Percentiles rank a stretch among this genome's conserved stretches.
Evolutionary conservation across 2,329 filamentous ascomycete genomes (phyloP).

Genomic region (Aureobasidium sp.): DNA sequence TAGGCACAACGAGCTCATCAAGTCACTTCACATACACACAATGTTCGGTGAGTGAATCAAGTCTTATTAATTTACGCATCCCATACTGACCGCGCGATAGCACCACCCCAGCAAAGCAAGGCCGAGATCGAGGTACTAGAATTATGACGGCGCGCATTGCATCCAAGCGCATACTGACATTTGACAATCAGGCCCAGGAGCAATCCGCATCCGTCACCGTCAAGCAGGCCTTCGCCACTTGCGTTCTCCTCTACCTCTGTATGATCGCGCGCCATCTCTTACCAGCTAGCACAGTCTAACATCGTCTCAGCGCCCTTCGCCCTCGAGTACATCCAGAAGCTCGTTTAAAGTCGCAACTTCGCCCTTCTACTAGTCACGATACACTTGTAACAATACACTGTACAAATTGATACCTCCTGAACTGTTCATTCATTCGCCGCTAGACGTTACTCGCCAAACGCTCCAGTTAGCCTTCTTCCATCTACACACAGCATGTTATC

Average conservation of each 20-base stretch:
- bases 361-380: background rate
- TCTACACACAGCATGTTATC: background rate
- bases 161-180: background rate
- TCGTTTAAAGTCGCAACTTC: conserved; percentile 24
- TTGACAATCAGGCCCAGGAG: conserved; percentile 43
- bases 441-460: background rate
- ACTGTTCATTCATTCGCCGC: background rate
- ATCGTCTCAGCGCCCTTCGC: conserved; percentile 42
- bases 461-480: too few relatives aligned
- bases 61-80: too few relatives aligned
- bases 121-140: conserved; percentile 53
- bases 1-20: background rate
- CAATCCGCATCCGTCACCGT: conserved; percentile 58
- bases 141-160: background rate
- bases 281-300: background rate
- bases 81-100: conserved; percentile 28
- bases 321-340: conserved; percentile 44
- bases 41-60: background rate
- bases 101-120: conserved; percentile 59
- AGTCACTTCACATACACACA: background rate
- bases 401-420: background rate
- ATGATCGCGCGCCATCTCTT: conserved; percentile 27
- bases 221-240: conserved; percentile 56
- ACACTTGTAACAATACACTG: conserved; percentile 8
- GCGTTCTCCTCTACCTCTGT: conserved; percentile 69